A percentile compares a stretch with the other conserved stretches of the same genome.
Conservation (phyloP, 805 yeast genomes). For the Yarrowia sp. region DNA sequence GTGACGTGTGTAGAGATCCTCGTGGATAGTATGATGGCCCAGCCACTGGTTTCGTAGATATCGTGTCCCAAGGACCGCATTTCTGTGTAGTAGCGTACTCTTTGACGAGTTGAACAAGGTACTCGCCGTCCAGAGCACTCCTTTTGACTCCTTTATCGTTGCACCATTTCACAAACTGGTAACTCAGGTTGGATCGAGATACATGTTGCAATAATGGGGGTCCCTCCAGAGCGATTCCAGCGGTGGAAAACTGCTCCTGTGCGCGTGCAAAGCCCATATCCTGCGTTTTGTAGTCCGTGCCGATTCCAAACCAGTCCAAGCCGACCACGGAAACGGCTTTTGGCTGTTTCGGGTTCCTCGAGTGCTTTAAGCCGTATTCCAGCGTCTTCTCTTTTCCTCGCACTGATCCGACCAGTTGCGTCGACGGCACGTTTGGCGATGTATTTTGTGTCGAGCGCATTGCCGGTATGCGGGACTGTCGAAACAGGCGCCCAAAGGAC, state of each 20-base stretch:
- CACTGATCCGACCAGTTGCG: conserved; percentile 8
- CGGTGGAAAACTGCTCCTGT: conserved; percentile 10
- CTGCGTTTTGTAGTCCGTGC: conserved; percentile 15
- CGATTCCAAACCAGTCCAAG: conserved; percentile 22
- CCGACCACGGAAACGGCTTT: conserved; percentile 22
- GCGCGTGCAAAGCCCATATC: conserved; percentile 30
- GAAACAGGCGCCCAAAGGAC: conserved; percentile 38
- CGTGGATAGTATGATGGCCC: conserved; percentile 74
- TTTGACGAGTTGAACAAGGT: conserved; percentile 18
- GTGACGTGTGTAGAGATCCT: conserved; percentile 73
- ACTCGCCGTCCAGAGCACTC: conserved; percentile 25
- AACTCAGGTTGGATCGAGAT: conserved; percentile 21
- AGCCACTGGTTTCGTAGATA: conserved; percentile 60
- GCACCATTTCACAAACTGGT: conserved; percentile 22
- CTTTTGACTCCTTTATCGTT: conserved; percentile 8
- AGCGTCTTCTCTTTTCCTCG: conserved; percentile 13
- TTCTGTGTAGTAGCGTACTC: conserved; percentile 26
- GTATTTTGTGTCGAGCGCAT: neutral
- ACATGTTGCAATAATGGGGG: conserved; percentile 8
- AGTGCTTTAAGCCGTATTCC: conserved; percentile 28
- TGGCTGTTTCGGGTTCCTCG: conserved; percentile 19
- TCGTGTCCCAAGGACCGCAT: conserved; percentile 33
- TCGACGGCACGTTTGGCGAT: neutral
- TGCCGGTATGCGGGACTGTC: conserved; percentile 36
- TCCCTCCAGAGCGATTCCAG: conserved; percentile 21